Conservation (phyloP, 106 monocot genomes). For the Cymbidium sinense region DNA sequence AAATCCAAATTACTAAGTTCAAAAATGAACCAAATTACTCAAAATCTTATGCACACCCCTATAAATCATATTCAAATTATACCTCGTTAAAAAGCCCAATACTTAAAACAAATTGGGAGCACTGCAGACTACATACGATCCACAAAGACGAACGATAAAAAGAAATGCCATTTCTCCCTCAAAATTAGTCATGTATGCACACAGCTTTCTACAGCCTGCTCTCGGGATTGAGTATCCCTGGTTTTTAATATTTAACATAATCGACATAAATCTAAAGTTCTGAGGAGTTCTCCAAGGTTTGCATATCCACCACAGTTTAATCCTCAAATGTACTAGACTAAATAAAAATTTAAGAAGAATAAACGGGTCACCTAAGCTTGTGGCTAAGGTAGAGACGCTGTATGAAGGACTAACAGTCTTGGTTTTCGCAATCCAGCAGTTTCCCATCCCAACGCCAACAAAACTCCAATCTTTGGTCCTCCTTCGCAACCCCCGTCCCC, state of each 20-base stretch:
- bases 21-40: no score
- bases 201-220: no score
- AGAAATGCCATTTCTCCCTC: not conserved
- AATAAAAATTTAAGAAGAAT: not conserved
- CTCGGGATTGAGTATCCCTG: no score
- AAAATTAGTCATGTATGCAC: not conserved
- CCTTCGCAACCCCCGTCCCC: not conserved
- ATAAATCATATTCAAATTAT: no score
- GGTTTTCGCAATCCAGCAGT: slow-evolving; percentile 15
- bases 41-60: no score
- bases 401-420: slow-evolving; percentile 11
- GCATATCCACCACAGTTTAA: not conserved
- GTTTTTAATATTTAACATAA: not conserved
- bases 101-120: no score
- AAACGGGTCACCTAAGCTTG: not conserved
- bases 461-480: not conserved
- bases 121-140: no score
- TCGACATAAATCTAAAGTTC: not conserved
- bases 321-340: not conserved
- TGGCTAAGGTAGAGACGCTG: slow-evolving; percentile 9
- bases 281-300: not conserved
- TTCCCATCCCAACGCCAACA: slow-evolving; percentile 13
- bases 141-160: no score
- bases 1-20: no score
- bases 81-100: no score